Evolutionary conservation across 257 asterid genomes (phyloP), one percentile per base, ranked within the genome.

Genomic region (Rubia yunnanensis): DNA sequence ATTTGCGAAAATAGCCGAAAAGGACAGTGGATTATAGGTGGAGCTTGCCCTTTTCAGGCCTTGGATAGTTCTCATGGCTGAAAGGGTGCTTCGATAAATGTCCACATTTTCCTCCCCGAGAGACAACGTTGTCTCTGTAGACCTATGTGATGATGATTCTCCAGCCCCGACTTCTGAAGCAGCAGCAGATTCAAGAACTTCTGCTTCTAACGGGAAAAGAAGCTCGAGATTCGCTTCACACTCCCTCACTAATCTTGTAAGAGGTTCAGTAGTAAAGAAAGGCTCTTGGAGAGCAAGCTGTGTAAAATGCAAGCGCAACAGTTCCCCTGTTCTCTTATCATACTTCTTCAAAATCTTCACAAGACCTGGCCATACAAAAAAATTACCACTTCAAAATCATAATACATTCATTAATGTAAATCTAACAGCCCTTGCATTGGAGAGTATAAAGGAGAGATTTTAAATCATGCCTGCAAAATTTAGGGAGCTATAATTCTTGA

Each of bases 291-390:
- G 80, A 58, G 98, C 98, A 27, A 83, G 80, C 71, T 70, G 96
- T 1, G 89, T 80, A 32, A 94, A 94, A 22, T 92, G 95, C 26
- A 90, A 73, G 26, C 89, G 82, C 77, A 94, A 53, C 69, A 80
- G 70, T 67, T 77, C 87, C 26, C 98, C 97, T 0, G 98, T 94
- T 68, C 95, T 81, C 76, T 94, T 94, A 63, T 94, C 99, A 53
- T 83, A 90, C 75, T 94, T 94, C 88, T 94, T 94, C 86, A 94
- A 55, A 61, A 94, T 94, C 80, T 94, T 94, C 13, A 90, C 77
- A 28, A 94, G 89, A 54, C 97, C 99, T 94, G 32, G 7, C 24
- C 55, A 60, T 14, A 56, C 26, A 53, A 53, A 44, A 44, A 17
- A 5, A 36, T 6, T 15, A 44, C 52, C 52, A 44, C n/a, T 44